Evolutionary conservation across 2,329 filamentous ascomycete genomes (phyloP), one percentile per base, ranked within the genome.

Genomic region (Tothia fuscella): DNA sequence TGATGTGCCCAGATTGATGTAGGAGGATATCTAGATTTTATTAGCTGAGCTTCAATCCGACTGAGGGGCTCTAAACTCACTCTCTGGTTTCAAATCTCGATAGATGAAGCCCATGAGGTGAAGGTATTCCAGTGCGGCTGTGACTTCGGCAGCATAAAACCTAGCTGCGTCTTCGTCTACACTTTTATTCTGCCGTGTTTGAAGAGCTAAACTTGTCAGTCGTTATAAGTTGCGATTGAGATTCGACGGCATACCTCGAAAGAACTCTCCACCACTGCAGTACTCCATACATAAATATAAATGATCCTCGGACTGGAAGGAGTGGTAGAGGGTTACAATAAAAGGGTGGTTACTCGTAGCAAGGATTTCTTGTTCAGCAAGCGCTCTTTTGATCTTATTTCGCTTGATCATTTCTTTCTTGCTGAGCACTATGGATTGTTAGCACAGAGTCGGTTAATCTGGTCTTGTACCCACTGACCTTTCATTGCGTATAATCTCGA

Each of bases 351-450:
- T 98, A 70, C 89, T 96, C 31, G 91, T 98, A 6, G 91, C 91
- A 41, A 98, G 70, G 50, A 98, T 98, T 62, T 98, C 91, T 60
- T 96, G 91, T 65, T 98, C 91, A 28, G 91, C 91, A 51, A 98
- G 71, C 12, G 91, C 91, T 57, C 91, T 79, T 74, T 98, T 98
- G 67, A 98, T 98, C 74, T 98, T 98, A 71, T 98, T 98, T 45
- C 91, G 82, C 70, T 98, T 98, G 64, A 98, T 98, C 91, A 98
- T 98, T 64, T 98, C 91, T 70, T 96, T 95, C 66, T 98, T 98
- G 72, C 88, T 96, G 62, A 98, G 61, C 5, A 98, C 91, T 96
- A 57, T 13, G 35, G 41, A 39, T 24, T 38, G 50, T 64, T 49
- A 64, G 58, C 34, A 40, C 16, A 30, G 38, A 19, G 43, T 19